These are phyloP conservation scores for Hymenoscyphus linearis DNA, from an alignment of 2,329 filamentous ascomycete species.

Conservation along the genomic window DNA sequence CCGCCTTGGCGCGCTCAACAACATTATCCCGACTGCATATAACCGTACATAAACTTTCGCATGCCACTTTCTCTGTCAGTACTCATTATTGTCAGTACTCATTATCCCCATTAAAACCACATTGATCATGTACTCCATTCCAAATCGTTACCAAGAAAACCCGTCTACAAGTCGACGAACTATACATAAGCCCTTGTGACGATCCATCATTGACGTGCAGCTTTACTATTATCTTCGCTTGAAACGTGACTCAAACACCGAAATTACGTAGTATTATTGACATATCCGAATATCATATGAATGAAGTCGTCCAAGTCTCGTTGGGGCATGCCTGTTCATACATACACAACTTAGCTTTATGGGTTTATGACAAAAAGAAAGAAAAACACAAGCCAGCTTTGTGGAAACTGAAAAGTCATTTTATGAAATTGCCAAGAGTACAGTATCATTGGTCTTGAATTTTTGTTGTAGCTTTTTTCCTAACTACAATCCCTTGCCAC, in stretches of 20 bases:
- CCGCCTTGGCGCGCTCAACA: too few species aligned
- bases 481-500: slow-evolving; percentile 28
- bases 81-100: too few species aligned
- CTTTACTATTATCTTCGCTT: not conserved
- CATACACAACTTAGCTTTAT: too few species aligned
- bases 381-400: not conserved
- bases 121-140: too few species aligned
- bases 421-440: slow-evolving; percentile 17
- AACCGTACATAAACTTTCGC: too few species aligned
- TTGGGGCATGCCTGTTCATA: not conserved
- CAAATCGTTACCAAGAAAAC: too few species aligned
- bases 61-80: too few species aligned
- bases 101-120: too few species aligned
- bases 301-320: not conserved
- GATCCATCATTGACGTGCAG: not conserved
- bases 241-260: not conserved
- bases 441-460: slow-evolving; percentile 33
- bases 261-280: too few species aligned
- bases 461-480: slow-evolving; percentile 25
- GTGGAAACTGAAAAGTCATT: not conserved
- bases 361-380: not conserved
- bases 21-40: too few species aligned
- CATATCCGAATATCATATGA: too few species aligned
- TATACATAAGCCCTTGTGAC: not conserved
- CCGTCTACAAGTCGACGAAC: too few species aligned